Percentiles rank a stretch among this genome's conserved stretches.
These are phyloP conservation scores for Calonectria pteridis DNA, from an alignment of 2,329 filamentous ascomycete genomes.

Conservation along the genomic window DNA sequence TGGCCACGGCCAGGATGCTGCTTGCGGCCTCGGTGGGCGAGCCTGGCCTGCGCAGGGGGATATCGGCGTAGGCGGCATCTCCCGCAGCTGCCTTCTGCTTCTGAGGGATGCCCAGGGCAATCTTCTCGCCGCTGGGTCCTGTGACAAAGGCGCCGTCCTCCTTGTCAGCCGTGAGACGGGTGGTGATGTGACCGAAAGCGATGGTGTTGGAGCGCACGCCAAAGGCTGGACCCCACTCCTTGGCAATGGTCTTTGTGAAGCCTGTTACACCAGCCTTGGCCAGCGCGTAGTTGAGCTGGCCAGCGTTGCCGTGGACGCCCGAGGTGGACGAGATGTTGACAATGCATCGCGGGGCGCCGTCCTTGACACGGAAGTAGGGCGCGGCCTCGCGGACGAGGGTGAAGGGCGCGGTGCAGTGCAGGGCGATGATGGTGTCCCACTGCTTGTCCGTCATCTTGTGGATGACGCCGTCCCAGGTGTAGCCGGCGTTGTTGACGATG, in stretches of 20 bases:
- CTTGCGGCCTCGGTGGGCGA: conserved; percentile 85
- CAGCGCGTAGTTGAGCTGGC: conserved; percentile 90
- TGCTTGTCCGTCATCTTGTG: conserved; percentile 94
- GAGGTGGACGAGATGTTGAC: conserved; percentile 88
- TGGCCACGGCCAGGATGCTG: conserved; percentile 81
- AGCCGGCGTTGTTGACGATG: conserved; percentile 92
- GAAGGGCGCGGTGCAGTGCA: conserved; percentile 90
- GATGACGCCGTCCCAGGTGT: conserved; percentile 93
- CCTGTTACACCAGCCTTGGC: conserved; percentile 88
- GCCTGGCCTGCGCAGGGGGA: conserved; percentile 82
- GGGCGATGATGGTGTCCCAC: conserved; percentile 87
- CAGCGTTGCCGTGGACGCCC: conserved; percentile 87
- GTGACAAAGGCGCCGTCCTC: conserved; percentile 85
- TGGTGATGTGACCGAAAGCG: conserved; percentile 86
- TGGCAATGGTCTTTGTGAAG: conserved; percentile 89
- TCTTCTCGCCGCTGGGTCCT: conserved; percentile 80
- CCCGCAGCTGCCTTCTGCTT: conserved; percentile 63
- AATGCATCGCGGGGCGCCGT: conserved; percentile 82
- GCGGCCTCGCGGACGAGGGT: conserved; percentile 83
- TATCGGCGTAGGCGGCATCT: conserved; percentile 71
- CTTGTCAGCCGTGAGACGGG: conserved; percentile 85
- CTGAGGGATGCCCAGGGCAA: conserved; percentile 79
- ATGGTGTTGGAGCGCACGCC: conserved; percentile 87
- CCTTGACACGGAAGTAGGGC: conserved; percentile 88
- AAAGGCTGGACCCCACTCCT: conserved; percentile 89